Evolutionary conservation across 23 red algal species (phyloP).

Genomic region (Gracilaria vermiculophylla): DNA sequence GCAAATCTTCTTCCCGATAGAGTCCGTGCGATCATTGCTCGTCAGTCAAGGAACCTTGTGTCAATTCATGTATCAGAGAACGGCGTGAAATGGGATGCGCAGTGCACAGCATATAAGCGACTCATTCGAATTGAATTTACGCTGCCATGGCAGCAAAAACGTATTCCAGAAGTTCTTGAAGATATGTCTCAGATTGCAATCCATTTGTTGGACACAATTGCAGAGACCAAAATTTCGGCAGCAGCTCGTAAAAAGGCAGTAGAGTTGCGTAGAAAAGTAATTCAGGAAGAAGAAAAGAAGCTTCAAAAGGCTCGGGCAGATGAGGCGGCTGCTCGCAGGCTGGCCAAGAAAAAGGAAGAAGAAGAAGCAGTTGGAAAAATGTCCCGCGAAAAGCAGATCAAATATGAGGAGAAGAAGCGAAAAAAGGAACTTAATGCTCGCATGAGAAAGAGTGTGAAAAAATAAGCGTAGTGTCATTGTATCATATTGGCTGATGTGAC

Average conservation of each 20-base stretch:
- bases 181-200: constrained; percentile 44
- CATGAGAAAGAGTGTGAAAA: constrained; percentile 51
- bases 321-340: constrained; percentile 44
- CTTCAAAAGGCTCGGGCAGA: constrained; percentile 39
- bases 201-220: constrained; percentile 39
- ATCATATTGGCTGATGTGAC: background rate
- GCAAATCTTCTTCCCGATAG: constrained; percentile 22
- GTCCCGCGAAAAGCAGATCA: constrained; percentile 56
- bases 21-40: constrained; percentile 19
- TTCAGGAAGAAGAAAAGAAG: constrained; percentile 30
- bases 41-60: constrained; percentile 12
- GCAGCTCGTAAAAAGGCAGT: constrained; percentile 35
- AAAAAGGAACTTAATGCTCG: constrained; percentile 70
- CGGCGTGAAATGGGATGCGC: constrained; percentile 56
- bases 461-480: constrained; percentile 18
- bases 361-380: constrained; percentile 62
- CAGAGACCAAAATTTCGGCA: constrained; percentile 13
- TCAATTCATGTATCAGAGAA: constrained; percentile 67
- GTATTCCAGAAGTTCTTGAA: constrained; percentile 16
- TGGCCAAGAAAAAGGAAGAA: constrained; percentile 59
- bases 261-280: constrained; percentile 21
- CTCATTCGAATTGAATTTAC: constrained; percentile 50
- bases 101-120: background rate
- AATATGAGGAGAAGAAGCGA: constrained; percentile 78
- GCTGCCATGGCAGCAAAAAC: constrained; percentile 1